phyloP scores from a whole-genome alignment of 805 yeast species.

The Candida railenensis region DNA sequence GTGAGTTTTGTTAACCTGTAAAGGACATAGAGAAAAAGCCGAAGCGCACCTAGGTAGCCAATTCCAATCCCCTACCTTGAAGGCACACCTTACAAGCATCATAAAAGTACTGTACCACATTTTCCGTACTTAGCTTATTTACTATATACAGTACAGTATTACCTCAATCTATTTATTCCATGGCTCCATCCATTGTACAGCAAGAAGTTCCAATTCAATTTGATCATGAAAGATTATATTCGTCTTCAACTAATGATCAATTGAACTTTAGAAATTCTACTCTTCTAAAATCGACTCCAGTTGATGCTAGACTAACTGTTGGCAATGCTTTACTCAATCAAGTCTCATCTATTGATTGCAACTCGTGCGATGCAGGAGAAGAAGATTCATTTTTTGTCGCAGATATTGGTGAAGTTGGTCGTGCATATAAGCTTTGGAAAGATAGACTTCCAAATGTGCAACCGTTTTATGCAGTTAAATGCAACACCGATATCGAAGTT shows the following conservation, averaged over 20 bases:
- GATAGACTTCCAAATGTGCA: slow-evolving; percentile 64
- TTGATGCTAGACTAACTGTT: slow-evolving; percentile 12
- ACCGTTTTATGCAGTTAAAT: slow-evolving; percentile 94
- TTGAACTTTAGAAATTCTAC: neutral
- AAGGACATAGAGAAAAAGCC: slow-evolving; percentile 4
- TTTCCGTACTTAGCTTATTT: neutral
- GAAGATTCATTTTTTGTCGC: slow-evolving; percentile 88
- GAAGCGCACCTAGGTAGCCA: neutral
- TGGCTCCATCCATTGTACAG: slow-evolving; percentile 5
- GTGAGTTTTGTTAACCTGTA: slow-evolving; percentile 25
- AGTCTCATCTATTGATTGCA: slow-evolving; percentile 48
- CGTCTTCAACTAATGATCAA: neutral
- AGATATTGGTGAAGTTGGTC: slow-evolving; percentile 71
- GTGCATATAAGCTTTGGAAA: slow-evolving; percentile 65
- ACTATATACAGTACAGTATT: slow-evolving; percentile 6
- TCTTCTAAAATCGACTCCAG: neutral
- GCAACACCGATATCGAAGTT: slow-evolving; percentile 73
- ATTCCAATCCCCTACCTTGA: too few species aligned
- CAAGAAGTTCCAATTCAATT: slow-evolving; percentile 2
- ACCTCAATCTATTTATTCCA: neutral
- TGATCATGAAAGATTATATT: neutral
- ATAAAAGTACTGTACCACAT: too few species aligned
- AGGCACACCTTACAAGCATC: too few species aligned
- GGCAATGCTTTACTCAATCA: slow-evolving; percentile 39
- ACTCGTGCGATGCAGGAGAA: slow-evolving; percentile 66